phyloP scores from a whole-genome alignment of 139 green algal genomes.

The Ettlia oleoabundans region DNA sequence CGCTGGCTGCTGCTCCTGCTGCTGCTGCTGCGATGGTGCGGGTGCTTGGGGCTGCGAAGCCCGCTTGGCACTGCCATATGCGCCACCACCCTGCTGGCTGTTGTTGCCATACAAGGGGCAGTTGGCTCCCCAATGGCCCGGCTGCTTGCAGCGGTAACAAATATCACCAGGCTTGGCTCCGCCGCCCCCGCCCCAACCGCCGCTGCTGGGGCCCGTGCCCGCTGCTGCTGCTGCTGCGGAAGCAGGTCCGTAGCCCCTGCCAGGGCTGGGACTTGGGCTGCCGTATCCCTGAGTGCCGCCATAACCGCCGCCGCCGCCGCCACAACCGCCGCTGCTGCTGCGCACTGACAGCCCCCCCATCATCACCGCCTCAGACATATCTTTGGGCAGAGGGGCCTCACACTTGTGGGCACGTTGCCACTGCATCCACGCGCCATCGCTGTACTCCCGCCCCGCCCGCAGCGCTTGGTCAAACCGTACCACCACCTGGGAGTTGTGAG shows the following conservation, averaged over 20 bases:
- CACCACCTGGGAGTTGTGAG: too few relatives aligned
- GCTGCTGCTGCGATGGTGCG: not conserved
- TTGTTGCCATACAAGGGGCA: not conserved
- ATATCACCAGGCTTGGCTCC: not conserved
- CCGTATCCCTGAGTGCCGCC: too few relatives aligned
- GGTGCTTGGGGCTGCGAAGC: not conserved
- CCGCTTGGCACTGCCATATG: too few relatives aligned
- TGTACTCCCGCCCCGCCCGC: slow-evolving; percentile 38
- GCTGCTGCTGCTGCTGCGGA: too few relatives aligned
- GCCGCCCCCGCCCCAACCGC: not conserved
- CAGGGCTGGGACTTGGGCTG: too few relatives aligned
- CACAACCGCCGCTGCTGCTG: not conserved
- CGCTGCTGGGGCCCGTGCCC: not conserved
- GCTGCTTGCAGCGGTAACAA: slow-evolving; percentile 14
- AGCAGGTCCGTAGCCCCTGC: too few relatives aligned
- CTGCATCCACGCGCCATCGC: slow-evolving; percentile 36
- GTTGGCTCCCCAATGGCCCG: not conserved
- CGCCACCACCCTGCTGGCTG: not conserved
- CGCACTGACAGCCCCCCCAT: not conserved
- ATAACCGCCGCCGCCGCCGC: not conserved
- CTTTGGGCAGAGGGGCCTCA: not conserved
- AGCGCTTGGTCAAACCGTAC: slow-evolving; percentile 43
- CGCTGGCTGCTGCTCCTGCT: not conserved
- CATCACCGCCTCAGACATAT: not conserved
- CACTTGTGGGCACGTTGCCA: slow-evolving; percentile 24